A percentile compares a stretch with the other conserved stretches of the same genome.
phyloP scores from a whole-genome alignment of 2,329 filamentous ascomycete species.

The Pleoardoris graminearum region DNA sequence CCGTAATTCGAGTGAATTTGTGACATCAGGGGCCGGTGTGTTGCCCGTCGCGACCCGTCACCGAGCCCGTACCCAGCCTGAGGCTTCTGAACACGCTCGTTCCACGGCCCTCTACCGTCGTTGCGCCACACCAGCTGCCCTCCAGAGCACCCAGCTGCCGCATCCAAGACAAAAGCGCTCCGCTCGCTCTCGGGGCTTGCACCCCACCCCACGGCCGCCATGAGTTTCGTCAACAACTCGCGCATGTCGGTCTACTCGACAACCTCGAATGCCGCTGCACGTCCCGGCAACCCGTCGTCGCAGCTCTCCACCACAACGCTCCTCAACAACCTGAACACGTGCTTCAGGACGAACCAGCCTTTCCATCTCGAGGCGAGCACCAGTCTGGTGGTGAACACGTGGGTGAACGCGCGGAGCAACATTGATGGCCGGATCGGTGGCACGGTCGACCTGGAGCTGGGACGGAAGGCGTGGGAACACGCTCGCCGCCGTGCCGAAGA shows the following conservation, averaged over 20 bases:
- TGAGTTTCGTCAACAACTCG: slow-evolving; percentile 60
- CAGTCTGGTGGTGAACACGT: slow-evolving; percentile 92
- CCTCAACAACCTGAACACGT: slow-evolving; percentile 87
- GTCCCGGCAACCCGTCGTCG: slow-evolving; percentile 63
- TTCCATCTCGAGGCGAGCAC: slow-evolving; percentile 87
- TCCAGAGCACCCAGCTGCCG: slow-evolving; percentile 4
- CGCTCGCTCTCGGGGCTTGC: slow-evolving; percentile 23
- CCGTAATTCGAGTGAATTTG: slow-evolving; percentile 1
- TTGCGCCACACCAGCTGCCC: slow-evolving; percentile 14
- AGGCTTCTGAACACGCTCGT: slow-evolving; percentile 14
- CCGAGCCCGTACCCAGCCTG: neutral
- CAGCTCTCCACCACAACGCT: slow-evolving; percentile 93
- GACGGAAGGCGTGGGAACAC: slow-evolving; percentile 91
- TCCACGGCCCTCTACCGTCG: slow-evolving; percentile 18
- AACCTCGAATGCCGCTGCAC: slow-evolving; percentile 60
- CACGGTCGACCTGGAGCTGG: slow-evolving; percentile 78
- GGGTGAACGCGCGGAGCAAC: slow-evolving; percentile 77
- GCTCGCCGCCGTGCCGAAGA: slow-evolving; percentile 92
- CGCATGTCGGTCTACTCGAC: slow-evolving; percentile 65
- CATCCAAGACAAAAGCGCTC: slow-evolving; percentile 12
- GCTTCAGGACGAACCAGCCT: slow-evolving; percentile 80
- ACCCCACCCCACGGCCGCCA: slow-evolving; percentile 32
- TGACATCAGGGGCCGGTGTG: slow-evolving; percentile 5
- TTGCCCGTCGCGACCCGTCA: slow-evolving; percentile 2
- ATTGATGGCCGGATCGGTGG: slow-evolving; percentile 73